Base-by-base conservation (phyloP, 805 yeast genomes). In the Vanderwaltozyma yarrowii region DNA sequence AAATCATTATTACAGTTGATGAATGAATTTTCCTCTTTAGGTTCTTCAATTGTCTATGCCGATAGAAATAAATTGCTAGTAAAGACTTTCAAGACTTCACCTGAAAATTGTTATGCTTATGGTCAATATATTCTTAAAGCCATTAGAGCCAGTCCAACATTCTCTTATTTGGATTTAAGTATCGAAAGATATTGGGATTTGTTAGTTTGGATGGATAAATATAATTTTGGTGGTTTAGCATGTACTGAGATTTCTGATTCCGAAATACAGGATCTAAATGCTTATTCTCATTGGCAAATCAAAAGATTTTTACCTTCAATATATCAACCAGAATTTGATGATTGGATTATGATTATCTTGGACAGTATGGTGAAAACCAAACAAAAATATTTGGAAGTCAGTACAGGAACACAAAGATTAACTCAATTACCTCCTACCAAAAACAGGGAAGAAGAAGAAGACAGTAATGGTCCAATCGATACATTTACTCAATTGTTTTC, bases 161-260 rank as follows among this genome's bases (percentile, higher is more conserved):
- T 92, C 64, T 76, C 80, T 47, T 87, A 77, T 56, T 63, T 92
- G 47, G 96, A 88, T 47, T 61, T 92, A 45, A 62, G 65, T 16
- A 79, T 89, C 30, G 70, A 67, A 11, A 77, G 76, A 50, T 87
- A 84, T 54, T 92, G 98, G 98, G 96, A 92, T 56, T 52, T 80
- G n/a, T 64, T 92, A 45, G 64, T 92, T 2, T 94, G 96, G 97
- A 83, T 89, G 94, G 96, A 92, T 56, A 78, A 80, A 48, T 75
- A 74, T 50, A 92, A 92, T 53, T 87, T 70, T 58, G 82, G 94
- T 31, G 99, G 98, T 6, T 57, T 73, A 35, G 70, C 72, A 0
- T 66, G 73, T 45, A 40, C 54, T 12, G 60, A 60, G 38, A 59
- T 67, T 14, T 46, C 59, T 16, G 67, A 61, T 9, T 45, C 44